phyloP scores from a whole-genome alignment of 1,284 basidiomycete genomes.

The Sporisorium reilianum region DNA sequence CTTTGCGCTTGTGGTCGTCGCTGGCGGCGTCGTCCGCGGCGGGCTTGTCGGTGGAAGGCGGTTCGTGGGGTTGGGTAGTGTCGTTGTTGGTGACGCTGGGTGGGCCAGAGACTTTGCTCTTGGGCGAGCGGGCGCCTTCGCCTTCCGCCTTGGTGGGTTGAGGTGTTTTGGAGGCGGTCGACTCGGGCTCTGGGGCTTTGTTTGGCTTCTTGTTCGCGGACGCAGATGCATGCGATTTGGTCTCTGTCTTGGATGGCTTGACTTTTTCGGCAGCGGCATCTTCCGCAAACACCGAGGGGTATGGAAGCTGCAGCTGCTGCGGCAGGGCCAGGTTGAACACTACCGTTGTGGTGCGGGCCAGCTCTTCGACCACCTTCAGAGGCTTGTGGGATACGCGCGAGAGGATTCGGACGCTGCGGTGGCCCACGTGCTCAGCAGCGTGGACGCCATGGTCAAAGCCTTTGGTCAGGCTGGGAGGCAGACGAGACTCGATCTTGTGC shows the following conservation, averaged over 20 bases:
- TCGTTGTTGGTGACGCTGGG: conserved; percentile 11
- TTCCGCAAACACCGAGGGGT: conserved; percentile 39
- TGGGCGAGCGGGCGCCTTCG: conserved; percentile 24
- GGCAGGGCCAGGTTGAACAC: conserved; percentile 36
- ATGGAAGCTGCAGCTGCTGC: conserved; percentile 36
- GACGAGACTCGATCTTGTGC: conserved; percentile 26
- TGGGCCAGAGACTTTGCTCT: conserved; percentile 33
- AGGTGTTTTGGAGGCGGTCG: background rate
- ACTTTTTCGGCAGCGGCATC: background rate
- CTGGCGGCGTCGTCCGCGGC: conserved; percentile 1
- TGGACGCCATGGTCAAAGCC: conserved; percentile 40
- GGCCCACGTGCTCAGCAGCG: conserved; percentile 26
- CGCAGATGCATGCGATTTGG: background rate
- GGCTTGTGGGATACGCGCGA: conserved; percentile 32
- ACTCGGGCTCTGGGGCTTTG: conserved; percentile 9
- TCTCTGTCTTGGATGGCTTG: conserved; percentile 6
- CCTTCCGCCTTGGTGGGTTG: background rate
- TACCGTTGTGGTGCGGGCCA: conserved; percentile 31
- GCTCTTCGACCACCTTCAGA: conserved; percentile 27
- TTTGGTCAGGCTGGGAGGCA: conserved; percentile 35
- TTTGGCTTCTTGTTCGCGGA: conserved; percentile 1
- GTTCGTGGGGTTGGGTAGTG: background rate
- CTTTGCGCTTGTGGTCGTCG: conserved; percentile 23
- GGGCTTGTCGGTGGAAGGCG: conserved; percentile 3
- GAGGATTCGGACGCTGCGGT: conserved; percentile 16